Evolutionary conservation across 805 yeast species (phyloP), one percentile per base, ranked within the genome.

Genomic region (Myxozyma melibiosi): DNA sequence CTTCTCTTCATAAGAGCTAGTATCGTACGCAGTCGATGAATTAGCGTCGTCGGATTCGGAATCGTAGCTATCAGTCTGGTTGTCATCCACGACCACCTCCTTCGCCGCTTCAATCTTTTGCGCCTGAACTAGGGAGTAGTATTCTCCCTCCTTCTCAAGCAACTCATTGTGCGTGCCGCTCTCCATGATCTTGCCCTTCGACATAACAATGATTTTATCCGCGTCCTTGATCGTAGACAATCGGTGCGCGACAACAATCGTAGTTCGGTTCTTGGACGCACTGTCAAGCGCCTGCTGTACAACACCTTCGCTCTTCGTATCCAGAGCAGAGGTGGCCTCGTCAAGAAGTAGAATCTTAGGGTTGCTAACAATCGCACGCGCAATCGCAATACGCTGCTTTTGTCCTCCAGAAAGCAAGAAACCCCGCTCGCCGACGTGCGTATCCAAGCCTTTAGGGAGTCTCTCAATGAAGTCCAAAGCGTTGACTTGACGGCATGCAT

Each of bases 281-380:
- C 63, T 53, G 33, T 69, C 66, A 54, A 84, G 70, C 33, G 84
- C 83, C 30, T 72, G 72, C 74, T 80, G 80, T 39, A 84, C 85
- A 8, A 82, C 74, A 56, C 82, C 83, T 66, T 84, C 88, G 62
- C 82, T 79, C 41, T 78, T 77, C 6, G 85, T 79, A 67, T 84
- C 88, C 42, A 84, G 71, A 0, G 87, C 87, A 6, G 86, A 81
- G 0, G 87, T 83, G 3, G 88, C 87, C 66, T 84, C 88, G 66
- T 84, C 88, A 45, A 84, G 69, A 7, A 84, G 74, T 41, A 84
- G 70, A 8, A 84, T 74, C 28, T 76, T 72, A 2, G 88, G 88
- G 24, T 79, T 73, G 39, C 78, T 70, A 34, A 84, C 73, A 45
- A 84, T 70, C 0, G 86, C 81, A 58, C 88, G 74, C 0, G 88